Base-by-base conservation (phyloP, 805 yeast genomes). In the Pichia pseudocactophila region DNA sequence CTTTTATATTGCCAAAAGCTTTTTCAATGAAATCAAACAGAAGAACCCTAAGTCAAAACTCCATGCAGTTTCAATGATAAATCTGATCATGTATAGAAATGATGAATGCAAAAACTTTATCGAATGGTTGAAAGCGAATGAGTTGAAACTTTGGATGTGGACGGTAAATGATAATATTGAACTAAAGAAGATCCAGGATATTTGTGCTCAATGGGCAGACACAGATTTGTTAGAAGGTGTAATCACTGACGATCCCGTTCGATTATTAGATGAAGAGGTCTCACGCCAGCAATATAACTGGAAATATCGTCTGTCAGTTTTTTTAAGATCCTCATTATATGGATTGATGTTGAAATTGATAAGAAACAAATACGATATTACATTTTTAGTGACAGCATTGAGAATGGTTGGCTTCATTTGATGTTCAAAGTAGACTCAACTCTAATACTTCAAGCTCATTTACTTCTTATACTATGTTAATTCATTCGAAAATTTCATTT, bases 81-180 rank as follows among this genome's bases (percentile, higher is more conserved):
- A 50, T 8, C 41, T 59, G 31, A 36, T 57, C 12, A 34, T 59
- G 7, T 55, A 50, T 30, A 46, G 58, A 18, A 43, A 46, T 8
- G 22, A 46, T 11, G 50, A 54, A 41, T 50, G 46, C 13, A 33
- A 46, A 5, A 42, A 48, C 12, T 39, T 58, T 9, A 33, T 51
- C 6, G 17, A 43, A 2, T 55, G 50, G 40, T 47, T 52, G 19
- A 26, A 39, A 13, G 36, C 46, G 8, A 42, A 56, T n/a, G 35
- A 53, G 13, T 11, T 62, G 3, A 50, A 53, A 31, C 44, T 64
- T 13, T 64, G 65, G 63, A 49, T 63, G 39, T 64, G 69, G 69
- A 64, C 69, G 11, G 54, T 62, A 20, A 64, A 64, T 46, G 39
- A 49, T 19, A 42, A 47, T 9, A 35, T 46, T 15, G 63, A 57